phyloP scores from a whole-genome alignment of 2,329 filamentous ascomycete species.

The Phialophora tarda region DNA sequence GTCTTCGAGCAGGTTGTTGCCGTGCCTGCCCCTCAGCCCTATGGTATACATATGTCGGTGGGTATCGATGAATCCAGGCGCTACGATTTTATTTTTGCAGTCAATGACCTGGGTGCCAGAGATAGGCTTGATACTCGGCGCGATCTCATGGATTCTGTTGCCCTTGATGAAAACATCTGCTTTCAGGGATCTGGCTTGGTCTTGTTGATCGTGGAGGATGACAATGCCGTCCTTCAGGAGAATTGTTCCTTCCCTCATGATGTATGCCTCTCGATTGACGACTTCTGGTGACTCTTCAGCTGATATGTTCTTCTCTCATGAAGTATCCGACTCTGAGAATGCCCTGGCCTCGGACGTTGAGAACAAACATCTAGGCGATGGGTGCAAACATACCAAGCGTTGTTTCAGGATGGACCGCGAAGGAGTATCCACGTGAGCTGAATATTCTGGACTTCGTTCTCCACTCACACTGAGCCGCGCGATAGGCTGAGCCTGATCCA shows the following conservation, averaged over 20 bases:
- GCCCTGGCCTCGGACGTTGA: too few relatives aligned
- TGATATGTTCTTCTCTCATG: too few relatives aligned
- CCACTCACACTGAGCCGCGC: too few relatives aligned
- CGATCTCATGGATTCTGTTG: constrained; percentile 24
- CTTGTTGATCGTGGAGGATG: constrained; percentile 17
- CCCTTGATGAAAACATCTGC: constrained; percentile 22
- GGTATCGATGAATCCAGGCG: constrained; percentile 43
- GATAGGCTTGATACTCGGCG: not conserved
- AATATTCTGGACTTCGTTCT: too few relatives aligned
- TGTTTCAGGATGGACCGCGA: too few relatives aligned
- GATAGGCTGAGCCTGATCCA: too few relatives aligned
- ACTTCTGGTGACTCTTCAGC: too few relatives aligned
- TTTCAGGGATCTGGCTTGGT: constrained; percentile 14
- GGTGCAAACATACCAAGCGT: too few relatives aligned
- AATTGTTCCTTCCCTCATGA: not conserved
- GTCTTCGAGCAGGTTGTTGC: constrained; percentile 16
- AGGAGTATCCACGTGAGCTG: too few relatives aligned
- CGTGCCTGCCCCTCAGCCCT: constrained; percentile 20
- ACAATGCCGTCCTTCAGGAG: constrained; percentile 28
- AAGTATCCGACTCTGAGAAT: too few relatives aligned
- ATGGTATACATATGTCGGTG: constrained; percentile 47
- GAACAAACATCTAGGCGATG: too few relatives aligned
- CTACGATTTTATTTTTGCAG: constrained; percentile 43
- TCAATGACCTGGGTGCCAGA: constrained; percentile 42
- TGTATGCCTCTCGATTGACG: not conserved